Evolutionary conservation across 306 rosid genomes (phyloP).

Genomic region (Cicer pinnatifidum): DNA sequence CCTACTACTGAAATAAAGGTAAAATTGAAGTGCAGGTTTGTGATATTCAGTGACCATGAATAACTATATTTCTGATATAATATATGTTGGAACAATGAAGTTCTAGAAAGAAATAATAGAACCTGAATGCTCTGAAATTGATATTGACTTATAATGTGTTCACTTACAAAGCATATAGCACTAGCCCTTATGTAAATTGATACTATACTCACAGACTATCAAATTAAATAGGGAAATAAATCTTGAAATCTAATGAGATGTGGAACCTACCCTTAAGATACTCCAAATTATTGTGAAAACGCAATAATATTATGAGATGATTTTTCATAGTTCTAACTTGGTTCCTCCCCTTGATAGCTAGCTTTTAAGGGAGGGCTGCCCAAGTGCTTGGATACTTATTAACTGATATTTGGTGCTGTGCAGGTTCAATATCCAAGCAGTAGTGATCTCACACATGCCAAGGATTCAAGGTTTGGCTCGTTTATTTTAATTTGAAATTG

Average conservation of each 20-base stretch:
- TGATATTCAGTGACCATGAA: constrained; percentile 31
- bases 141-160: constrained; percentile 14
- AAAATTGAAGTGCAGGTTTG: constrained; percentile 26
- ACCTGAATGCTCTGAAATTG: constrained; percentile 31
- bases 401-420: constrained; percentile 33
- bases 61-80: constrained; percentile 30
- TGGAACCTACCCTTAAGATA: constrained; percentile 3
- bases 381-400: background rate
- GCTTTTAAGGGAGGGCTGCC: background rate
- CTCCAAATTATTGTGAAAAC: constrained; percentile 14
- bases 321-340: constrained; percentile 26
- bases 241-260: constrained; percentile 24
- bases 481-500: constrained; percentile 32
- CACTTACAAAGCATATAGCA: background rate
- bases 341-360: background rate
- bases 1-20: constrained; percentile 81
- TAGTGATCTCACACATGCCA: constrained; percentile 55
- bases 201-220: background rate
- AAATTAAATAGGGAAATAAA: constrained; percentile 21
- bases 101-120: constrained; percentile 17
- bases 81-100: constrained; percentile 19
- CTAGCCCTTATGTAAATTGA: background rate
- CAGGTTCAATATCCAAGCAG: constrained; percentile 95
- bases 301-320: background rate
- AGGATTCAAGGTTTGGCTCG: constrained; percentile 63